Conservation (phyloP, 345 rosid species). For the Trapa incisa region DNA sequence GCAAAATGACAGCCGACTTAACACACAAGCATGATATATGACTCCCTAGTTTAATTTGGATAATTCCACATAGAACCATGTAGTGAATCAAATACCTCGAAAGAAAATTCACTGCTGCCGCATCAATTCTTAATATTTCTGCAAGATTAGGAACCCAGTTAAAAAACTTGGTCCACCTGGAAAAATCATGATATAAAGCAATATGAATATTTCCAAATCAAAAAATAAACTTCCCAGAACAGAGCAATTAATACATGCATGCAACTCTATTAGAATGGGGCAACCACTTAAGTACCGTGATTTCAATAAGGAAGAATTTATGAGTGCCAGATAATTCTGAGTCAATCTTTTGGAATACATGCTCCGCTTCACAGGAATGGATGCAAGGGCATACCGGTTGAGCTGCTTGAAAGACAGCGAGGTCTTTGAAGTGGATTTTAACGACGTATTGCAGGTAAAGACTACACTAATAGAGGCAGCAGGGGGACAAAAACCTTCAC, state of each 20-base stretch:
- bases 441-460: slow-evolving; percentile 60
- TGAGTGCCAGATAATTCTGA: not conserved
- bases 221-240: too few species aligned
- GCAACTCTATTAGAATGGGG: not conserved
- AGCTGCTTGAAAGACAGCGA: slow-evolving; percentile 55
- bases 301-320: not conserved
- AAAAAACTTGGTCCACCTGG: not conserved
- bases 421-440: slow-evolving; percentile 79
- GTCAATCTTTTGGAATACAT: not conserved
- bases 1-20: too few species aligned
- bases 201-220: too few species aligned
- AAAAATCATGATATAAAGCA: not conserved
- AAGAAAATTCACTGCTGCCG: not conserved
- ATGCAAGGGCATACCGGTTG: slow-evolving; percentile 75
- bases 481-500: slow-evolving; percentile 21
- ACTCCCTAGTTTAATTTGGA: not conserved
- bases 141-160: not conserved
- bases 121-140: not conserved
- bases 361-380: slow-evolving; percentile 55
- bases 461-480: slow-evolving; percentile 54
- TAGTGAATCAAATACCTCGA: not conserved
- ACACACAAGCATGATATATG: not conserved
- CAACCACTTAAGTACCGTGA: not conserved
- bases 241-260: not conserved
- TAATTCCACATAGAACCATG: not conserved